Conservation (phyloP, 306 rosid genomes). For the Notholithocarpus densiflorus region DNA sequence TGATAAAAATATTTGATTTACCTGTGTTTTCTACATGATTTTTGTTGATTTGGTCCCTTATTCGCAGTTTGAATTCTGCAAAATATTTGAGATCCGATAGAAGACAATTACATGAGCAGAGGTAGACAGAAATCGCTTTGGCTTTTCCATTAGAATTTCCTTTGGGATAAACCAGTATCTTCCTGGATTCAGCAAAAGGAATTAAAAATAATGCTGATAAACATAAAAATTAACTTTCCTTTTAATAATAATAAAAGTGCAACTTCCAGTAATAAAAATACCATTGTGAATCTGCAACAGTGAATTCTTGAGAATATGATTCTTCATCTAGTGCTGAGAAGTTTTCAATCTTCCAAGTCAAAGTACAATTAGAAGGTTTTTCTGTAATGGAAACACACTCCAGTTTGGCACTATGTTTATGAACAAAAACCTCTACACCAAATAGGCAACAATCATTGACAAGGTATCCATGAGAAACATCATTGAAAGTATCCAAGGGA, state of each 20-base stretch:
- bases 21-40: not conserved
- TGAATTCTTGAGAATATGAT: not conserved
- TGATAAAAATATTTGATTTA: not conserved
- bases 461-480: not conserved
- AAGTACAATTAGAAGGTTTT: not conserved
- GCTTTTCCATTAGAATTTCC: not conserved
- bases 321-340: not conserved
- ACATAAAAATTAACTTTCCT: not conserved
- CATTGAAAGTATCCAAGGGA: not conserved
- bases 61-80: not conserved
- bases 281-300: not conserved
- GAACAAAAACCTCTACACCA: too few relatives aligned
- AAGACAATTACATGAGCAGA: not conserved
- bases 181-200: not conserved
- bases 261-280: not conserved
- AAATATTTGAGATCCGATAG: not conserved
- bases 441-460: not conserved
- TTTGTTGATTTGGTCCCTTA: not conserved
- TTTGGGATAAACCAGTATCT: not conserved
- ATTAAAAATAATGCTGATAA: not conserved
- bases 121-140: not conserved
- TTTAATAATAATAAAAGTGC: too few relatives aligned
- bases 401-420: not conserved
- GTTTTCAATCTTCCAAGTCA: not conserved
- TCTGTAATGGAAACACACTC: not conserved